These are phyloP conservation scores for Globisporangium mamillatum DNA, from an alignment of 352 stramenopile species.

Conservation along the genomic window DNA sequence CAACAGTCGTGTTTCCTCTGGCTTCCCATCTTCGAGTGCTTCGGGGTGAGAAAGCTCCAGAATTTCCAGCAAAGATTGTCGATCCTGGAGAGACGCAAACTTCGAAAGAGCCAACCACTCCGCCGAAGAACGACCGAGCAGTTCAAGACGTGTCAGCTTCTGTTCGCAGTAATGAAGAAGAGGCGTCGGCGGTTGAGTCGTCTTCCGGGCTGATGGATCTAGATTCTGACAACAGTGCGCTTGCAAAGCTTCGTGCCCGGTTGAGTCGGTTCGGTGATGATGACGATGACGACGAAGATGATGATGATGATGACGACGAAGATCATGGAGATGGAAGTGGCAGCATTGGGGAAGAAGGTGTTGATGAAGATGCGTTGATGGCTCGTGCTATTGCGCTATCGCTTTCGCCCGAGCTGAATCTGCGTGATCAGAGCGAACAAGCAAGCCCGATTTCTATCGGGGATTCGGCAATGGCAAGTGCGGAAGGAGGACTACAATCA, in stretches of 20 bases:
- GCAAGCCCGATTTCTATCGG: slow-evolving; percentile 21
- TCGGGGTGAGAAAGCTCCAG: slow-evolving; percentile 60
- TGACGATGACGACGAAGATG: slow-evolving; percentile 42
- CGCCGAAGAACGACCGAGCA: slow-evolving; percentile 26
- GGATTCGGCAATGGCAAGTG: slow-evolving; percentile 18
- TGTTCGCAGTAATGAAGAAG: slow-evolving; percentile 19
- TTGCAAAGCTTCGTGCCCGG: slow-evolving; percentile 58
- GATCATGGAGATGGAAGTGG: slow-evolving; percentile 42
- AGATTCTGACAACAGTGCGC: slow-evolving; percentile 56
- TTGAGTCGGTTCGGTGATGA: slow-evolving; percentile 64
- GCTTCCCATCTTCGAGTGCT: slow-evolving; percentile 72
- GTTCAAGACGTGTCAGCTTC: background rate
- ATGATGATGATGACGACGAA: slow-evolving; percentile 58
- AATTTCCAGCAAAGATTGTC: slow-evolving; percentile 29
- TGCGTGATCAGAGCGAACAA: slow-evolving; percentile 53
- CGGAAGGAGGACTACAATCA: slow-evolving; percentile 4
- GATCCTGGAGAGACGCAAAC: slow-evolving; percentile 2
- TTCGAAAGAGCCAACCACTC: slow-evolving; percentile 32
- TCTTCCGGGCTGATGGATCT: slow-evolving; percentile 58
- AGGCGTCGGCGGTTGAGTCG: slow-evolving; percentile 24
- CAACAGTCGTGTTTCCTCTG: slow-evolving; percentile 40
- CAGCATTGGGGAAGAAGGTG: slow-evolving; percentile 57
- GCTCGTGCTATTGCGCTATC: slow-evolving; percentile 85
- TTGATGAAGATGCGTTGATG: slow-evolving; percentile 89
- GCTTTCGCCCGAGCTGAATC: slow-evolving; percentile 74